A percentile compares a stretch with the other conserved stretches of the same genome.
Evolutionary conservation across 805 yeast species (phyloP).

Genomic region (Grigorovia yakushimaensis): DNA sequence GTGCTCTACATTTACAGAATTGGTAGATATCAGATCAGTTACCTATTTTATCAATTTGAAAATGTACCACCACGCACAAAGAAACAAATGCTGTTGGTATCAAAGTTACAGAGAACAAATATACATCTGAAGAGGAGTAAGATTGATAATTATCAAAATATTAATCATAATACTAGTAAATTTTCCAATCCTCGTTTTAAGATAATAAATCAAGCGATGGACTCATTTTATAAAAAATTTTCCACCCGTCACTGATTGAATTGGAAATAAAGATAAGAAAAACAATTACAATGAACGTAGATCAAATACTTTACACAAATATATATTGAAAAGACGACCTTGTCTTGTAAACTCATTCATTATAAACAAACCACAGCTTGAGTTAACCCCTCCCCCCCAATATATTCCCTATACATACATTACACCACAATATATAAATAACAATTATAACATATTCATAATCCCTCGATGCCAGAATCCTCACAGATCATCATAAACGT

Average conservation of each 20-base stretch:
- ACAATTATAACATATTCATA: too few relatives aligned
- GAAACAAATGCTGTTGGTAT: not conserved
- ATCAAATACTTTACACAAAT: not conserved
- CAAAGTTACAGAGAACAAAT: not conserved
- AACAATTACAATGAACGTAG: not conserved
- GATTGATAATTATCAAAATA: not conserved
- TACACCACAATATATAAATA: too few relatives aligned
- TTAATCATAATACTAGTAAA: not conserved
- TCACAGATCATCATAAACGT: too few relatives aligned
- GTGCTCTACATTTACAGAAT: conserved; percentile 5
- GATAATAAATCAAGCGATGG: not conserved
- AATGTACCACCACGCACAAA: not conserved
- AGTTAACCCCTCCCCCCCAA: too few relatives aligned
- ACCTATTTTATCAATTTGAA: not conserved
- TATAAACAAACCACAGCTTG: too few relatives aligned
- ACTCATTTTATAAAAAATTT: not conserved
- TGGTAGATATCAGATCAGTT: not conserved
- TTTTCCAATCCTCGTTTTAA: not conserved
- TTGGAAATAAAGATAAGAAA: too few relatives aligned
- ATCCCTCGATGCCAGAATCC: too few relatives aligned
- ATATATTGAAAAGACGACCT: not conserved
- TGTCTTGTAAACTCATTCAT: too few relatives aligned
- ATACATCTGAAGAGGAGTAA: not conserved
- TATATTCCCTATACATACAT: too few relatives aligned
- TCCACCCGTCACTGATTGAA: not conserved